Base-by-base conservation (phyloP, 1,284 basidiomycete species). In the Leccinum insigne region DNA sequence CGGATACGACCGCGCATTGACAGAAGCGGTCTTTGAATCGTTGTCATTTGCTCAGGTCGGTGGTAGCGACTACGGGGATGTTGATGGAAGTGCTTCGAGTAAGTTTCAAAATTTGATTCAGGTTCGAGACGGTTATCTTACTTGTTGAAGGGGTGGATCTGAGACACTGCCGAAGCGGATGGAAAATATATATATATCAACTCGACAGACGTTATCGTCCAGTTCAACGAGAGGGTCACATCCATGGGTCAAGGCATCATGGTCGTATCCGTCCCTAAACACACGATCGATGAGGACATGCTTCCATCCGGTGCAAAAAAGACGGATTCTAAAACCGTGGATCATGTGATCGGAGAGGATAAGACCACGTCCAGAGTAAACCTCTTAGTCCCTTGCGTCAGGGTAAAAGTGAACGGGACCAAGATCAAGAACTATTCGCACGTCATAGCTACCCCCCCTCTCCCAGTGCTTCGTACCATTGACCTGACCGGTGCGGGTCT, bases 21-120 rank as follows among this genome's bases (percentile, higher is more conserved):
- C 64, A 0, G 74, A 77, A 61, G 23, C 61, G 1, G 69, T 74
- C 23, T 61, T 75, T 11, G 49, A 35, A 7, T 42, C 61, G 4
- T 26, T 73, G 58, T 47, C 66, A 21, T 72, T 72, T 13, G 65
- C 70, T 14, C 29, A 62, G 7, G 26, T 64, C 54, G 62, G 59
- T 6, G 18, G 44, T 11, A 62, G 4, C 2, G 29, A 63, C 52
- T 71, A 58, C 21, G 68, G 63, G 2, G 63, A 64, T 1, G 64
- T 72, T 1, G 64, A 73, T 2, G 73, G 72, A 70, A 63, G 56
- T 75, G 73, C 21, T 73, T 72, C 26, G 58, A 66, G 66, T 67
- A 47, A 26, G 72, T 66, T 14, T n/a, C 9, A 18, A 11, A 18
- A 26, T 3, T 9, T 57, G 16, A 40, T 38, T 23, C 54, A 5